Conservation (phyloP, 1,284 basidiomycete genomes). For the Vanrija pseudolonga region DNA sequence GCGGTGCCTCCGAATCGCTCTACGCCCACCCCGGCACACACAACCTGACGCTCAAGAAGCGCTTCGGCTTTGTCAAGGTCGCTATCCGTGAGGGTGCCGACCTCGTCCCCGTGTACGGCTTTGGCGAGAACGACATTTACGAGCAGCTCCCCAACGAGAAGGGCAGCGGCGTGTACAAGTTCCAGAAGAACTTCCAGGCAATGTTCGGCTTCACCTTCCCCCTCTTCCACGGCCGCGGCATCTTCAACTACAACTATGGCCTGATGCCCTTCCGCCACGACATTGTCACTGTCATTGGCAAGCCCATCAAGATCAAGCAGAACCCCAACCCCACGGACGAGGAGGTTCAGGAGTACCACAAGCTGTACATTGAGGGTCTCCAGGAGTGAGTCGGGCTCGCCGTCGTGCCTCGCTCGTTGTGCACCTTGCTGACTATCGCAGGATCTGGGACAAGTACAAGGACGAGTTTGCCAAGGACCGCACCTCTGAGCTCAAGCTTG, state of each 20-base stretch:
- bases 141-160: constrained; percentile 88
- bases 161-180: constrained; percentile 78
- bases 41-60: constrained; percentile 79
- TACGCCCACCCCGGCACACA: constrained; percentile 86
- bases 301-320: constrained; percentile 53
- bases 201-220: constrained; percentile 97
- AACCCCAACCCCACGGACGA: constrained; percentile 75
- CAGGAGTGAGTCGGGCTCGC: constrained; percentile 63
- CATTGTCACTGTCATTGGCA: constrained; percentile 90
- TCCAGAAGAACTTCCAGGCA: constrained; percentile 86
- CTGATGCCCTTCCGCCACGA: constrained; percentile 78
- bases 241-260: constrained; percentile 59
- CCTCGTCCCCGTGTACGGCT: constrained; percentile 91
- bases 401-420: not conserved
- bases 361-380: constrained; percentile 85
- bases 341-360: constrained; percentile 74
- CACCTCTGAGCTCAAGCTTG: constrained; percentile 47
- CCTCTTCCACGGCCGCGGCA: constrained; percentile 81
- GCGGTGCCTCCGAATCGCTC: constrained; percentile 91
- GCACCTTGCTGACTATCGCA: constrained; percentile 39
- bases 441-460: constrained; percentile 94
- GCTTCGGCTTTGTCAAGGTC: constrained; percentile 92
- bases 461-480: constrained; percentile 49
- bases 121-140: constrained; percentile 98
- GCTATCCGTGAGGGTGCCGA: constrained; percentile 92